Evolutionary conservation across 2,329 filamentous ascomycete genomes (phyloP).

Genomic region (Xylaria hypoxylon): DNA sequence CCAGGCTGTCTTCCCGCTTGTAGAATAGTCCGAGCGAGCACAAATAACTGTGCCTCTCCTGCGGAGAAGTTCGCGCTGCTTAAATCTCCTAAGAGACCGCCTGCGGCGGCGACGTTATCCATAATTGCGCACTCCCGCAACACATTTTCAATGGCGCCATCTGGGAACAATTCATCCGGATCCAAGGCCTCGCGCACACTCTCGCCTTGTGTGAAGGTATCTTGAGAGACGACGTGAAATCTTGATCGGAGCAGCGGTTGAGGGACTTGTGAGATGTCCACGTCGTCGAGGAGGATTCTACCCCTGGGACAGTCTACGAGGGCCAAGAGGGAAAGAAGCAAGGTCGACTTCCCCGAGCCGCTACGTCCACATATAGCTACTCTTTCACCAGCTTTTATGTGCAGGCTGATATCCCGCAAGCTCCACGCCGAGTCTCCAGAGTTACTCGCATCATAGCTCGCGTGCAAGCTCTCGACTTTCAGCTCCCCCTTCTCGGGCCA

Average conservation of each 20-base stretch:
- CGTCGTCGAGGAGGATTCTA: slow-evolving; percentile 68
- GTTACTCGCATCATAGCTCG: slow-evolving; percentile 33
- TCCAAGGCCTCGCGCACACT: slow-evolving; percentile 58
- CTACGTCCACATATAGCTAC: slow-evolving; percentile 47
- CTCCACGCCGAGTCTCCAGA: slow-evolving; percentile 22
- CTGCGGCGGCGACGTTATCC: slow-evolving; percentile 51
- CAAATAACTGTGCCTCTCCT: slow-evolving; percentile 58
- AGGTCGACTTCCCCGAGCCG: slow-evolving; percentile 37
- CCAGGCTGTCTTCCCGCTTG: slow-evolving; percentile 71
- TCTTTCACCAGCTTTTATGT: slow-evolving; percentile 54
- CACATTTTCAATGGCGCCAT: slow-evolving; percentile 54
- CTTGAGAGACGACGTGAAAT: slow-evolving; percentile 75
- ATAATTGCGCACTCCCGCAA: slow-evolving; percentile 57
- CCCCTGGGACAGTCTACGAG: slow-evolving; percentile 61
- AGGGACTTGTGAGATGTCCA: slow-evolving; percentile 69
- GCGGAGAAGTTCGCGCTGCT: slow-evolving; percentile 50
- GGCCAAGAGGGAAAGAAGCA: slow-evolving; percentile 48
- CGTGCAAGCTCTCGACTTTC: slow-evolving; percentile 39
- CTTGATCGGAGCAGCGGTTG: slow-evolving; percentile 69
- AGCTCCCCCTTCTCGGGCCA: slow-evolving; percentile 38
- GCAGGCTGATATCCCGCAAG: slow-evolving; percentile 51
- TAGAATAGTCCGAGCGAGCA: slow-evolving; percentile 65
- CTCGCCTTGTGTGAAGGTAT: slow-evolving; percentile 59
- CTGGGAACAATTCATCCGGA: slow-evolving; percentile 50
- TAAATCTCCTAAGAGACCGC: slow-evolving; percentile 49